phyloP scores from a whole-genome alignment of 768 basidiomycete genomes.

The Leccinum ochraceum region DNA sequence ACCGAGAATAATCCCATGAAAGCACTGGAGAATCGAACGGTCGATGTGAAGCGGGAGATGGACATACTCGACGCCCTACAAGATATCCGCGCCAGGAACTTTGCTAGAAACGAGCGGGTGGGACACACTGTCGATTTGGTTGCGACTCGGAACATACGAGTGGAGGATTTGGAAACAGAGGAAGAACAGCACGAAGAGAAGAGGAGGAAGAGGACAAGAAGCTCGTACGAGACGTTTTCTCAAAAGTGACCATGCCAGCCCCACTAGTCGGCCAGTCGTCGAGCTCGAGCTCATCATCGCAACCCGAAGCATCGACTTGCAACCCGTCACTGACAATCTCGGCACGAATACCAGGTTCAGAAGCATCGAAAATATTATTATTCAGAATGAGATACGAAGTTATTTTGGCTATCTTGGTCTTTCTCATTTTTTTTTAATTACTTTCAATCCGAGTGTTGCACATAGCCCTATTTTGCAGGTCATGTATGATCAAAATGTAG shows the following conservation, averaged over 20 bases:
- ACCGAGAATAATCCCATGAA: slow-evolving; percentile 95
- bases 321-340: slow-evolving; percentile 48
- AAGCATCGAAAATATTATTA: no score
- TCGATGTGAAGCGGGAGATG: slow-evolving; percentile 96
- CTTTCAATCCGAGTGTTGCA: no score
- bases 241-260: slow-evolving; percentile 56
- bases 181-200: slow-evolving; percentile 66
- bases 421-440: no score
- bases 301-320: slow-evolving; percentile 18
- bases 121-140: slow-evolving; percentile 73
- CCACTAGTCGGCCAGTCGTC: slow-evolving; percentile 24
- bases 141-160: slow-evolving; percentile 47
- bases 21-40: slow-evolving; percentile 87
- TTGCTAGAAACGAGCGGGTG: slow-evolving; percentile 81
- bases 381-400: no score
- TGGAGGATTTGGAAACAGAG: slow-evolving; percentile 73
- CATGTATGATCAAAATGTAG: no score
- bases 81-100: slow-evolving; percentile 81
- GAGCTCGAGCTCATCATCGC: slow-evolving; percentile 20
- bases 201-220: slow-evolving; percentile 93
- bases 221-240: slow-evolving; percentile 84
- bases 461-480: no score
- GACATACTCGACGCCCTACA: slow-evolving; percentile 95
- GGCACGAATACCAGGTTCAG: no score
- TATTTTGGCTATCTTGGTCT: no score